These are phyloP conservation scores for Stevia rebaudiana DNA, from an alignment of 140 eudicot genomes.

Conservation along the genomic window DNA sequence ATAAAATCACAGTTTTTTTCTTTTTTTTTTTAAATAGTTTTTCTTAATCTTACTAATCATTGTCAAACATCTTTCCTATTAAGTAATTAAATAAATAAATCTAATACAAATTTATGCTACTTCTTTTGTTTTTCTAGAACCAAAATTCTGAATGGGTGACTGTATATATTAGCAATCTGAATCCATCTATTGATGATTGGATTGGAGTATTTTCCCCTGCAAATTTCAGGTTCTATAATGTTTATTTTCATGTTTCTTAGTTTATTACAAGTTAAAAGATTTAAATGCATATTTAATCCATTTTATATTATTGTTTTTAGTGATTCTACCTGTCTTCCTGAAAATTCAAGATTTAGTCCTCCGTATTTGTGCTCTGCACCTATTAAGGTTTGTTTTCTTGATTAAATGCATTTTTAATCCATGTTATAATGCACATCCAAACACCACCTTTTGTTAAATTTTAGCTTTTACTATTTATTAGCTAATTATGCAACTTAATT, in stretches of 20 bases:
- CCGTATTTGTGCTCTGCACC: constrained; percentile 86
- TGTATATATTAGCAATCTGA: constrained; percentile 44
- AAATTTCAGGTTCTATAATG: constrained; percentile 60
- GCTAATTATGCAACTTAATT: constrained; percentile 8
- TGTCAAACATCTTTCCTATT: not conserved
- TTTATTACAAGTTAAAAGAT: not conserved
- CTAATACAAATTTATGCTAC: constrained; percentile 15
- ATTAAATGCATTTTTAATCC: no score
- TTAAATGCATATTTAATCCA: not conserved
- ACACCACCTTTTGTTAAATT: not conserved
- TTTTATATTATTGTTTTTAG: constrained; percentile 34
- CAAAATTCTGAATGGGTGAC: constrained; percentile 66
- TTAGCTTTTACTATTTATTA: not conserved
- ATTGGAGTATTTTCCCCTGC: constrained; percentile 97
- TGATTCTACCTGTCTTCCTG: constrained; percentile 57
- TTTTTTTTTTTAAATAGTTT: not conserved
- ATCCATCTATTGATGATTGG: constrained; percentile 81
- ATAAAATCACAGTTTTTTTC: not conserved
- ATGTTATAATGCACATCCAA: not conserved
- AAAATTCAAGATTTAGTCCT: constrained; percentile 48
- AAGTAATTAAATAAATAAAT: not conserved
- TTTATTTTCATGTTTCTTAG: not conserved
- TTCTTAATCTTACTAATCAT: not conserved
- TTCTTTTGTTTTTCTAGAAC: constrained; percentile 34
- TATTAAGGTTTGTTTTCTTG: constrained; percentile 58